Evolutionary conservation across 2,329 filamentous ascomycete species (phyloP), one percentile per base, ranked within the genome.

Genomic region (Alternaria sp.): DNA sequence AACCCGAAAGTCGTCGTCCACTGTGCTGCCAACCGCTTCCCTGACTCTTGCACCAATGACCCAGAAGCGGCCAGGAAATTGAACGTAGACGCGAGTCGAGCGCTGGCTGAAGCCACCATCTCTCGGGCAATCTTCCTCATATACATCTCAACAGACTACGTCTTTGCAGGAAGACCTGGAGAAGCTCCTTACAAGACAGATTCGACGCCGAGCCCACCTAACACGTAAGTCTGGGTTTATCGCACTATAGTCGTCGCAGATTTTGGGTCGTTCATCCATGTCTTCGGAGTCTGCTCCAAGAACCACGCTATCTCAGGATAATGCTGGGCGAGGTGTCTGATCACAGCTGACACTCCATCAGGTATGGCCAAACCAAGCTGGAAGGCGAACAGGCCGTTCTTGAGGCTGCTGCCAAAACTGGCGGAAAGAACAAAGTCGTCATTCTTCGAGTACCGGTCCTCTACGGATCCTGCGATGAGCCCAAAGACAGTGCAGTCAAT

Each of bases 1-100:
- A 87, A 85, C 83, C 92, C 93, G 7, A 83, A 90, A 64, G 92
- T 91, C 56, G 88, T 97, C 47, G 87, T 97, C 36, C 93, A 97
- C 78, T 95, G 93, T 93, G 94, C 93, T 44, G 93, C 93, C 49
- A 94, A 97, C 79, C 89, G 93, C 65, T 96, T 91, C 74, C 93
- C 94, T 3, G 93, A 97, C 80, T 91, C 91, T 76, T 95, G 93
- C 74, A 91, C 93, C 72, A 86, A 88, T 68, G 88, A 97, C 77
- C 93, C 93, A 3, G 87, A 90, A 62, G 91, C 88, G 57, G 92
- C 93, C 4, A 87, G 86, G 64, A 86, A 86, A 17, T 84, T 96
- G 72, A 97, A 97, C 74, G 88, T 95, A 12, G 85, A 88, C 4
- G 91, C 93, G 3, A 91, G 92, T 50, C 82, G 84, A 51, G 81